Evolutionary conservation across 1,284 basidiomycete species (phyloP).

Genomic region (Anthracocystis walkeri): DNA sequence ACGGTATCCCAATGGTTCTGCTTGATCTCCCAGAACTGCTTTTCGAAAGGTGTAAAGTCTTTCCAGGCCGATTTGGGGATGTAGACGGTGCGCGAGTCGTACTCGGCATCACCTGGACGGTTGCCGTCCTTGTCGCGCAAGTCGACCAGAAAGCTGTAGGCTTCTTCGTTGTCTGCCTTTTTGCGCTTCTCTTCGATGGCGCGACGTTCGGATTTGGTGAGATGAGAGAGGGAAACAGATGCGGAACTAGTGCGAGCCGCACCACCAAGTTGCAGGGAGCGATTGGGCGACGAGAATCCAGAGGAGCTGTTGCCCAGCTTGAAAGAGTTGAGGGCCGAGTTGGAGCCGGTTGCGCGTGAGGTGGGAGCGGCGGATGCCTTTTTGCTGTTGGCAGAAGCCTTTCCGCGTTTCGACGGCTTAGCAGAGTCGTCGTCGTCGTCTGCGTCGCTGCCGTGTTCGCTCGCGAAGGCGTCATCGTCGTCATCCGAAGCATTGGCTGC

Average conservation of each 20-base stretch:
- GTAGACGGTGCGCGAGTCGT: constrained; percentile 89
- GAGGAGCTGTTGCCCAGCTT: constrained; percentile 26
- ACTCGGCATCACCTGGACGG: constrained; percentile 83
- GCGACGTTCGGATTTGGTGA: constrained; percentile 87
- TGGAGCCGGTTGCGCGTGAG: constrained; percentile 18
- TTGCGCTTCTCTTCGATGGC: constrained; percentile 71
- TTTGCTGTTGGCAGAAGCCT: constrained; percentile 8
- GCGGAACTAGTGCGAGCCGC: constrained; percentile 22
- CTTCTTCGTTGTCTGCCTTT: constrained; percentile 83
- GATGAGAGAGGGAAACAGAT: constrained; percentile 72
- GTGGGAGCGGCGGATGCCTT: constrained; percentile 14
- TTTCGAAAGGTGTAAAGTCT: constrained; percentile 93
- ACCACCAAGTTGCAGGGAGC: constrained; percentile 4
- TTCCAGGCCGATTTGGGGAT: constrained; percentile 85
- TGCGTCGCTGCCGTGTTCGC: constrained; percentile 30
- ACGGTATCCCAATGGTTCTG: constrained; percentile 74
- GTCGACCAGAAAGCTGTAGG: constrained; percentile 84
- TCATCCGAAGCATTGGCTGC: constrained; percentile 34
- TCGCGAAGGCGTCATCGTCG: constrained; percentile 14
- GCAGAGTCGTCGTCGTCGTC: constrained; percentile 15
- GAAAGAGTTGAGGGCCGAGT: constrained; percentile 31
- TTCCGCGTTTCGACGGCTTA: constrained; percentile 21
- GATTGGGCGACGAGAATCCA: constrained; percentile 23
- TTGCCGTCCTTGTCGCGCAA: constrained; percentile 85
- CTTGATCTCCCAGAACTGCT: constrained; percentile 70